Percentiles rank a stretch among this genome's conserved stretches.
Conservation (phyloP, 2,329 filamentous ascomycete genomes). For the Colletotrichum eleusines region DNA sequence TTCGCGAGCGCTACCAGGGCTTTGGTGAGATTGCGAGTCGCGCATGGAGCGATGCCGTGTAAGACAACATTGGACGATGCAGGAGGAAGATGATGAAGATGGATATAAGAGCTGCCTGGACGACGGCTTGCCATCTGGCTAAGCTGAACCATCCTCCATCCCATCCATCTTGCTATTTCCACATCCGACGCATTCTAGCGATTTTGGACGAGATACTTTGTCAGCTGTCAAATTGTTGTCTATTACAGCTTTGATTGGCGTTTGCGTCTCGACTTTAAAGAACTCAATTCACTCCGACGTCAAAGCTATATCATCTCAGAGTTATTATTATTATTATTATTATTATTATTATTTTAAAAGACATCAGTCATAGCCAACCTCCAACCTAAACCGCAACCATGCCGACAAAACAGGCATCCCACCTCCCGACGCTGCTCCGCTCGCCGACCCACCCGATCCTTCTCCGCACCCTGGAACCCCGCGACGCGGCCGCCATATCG, state of each 20-base stretch:
- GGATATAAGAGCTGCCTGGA: not conserved
- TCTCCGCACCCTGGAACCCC: slow-evolving; percentile 45
- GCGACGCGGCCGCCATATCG: slow-evolving; percentile 43
- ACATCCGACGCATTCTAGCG: not conserved
- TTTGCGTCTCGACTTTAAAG: not conserved
- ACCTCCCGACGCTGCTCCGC: slow-evolving; percentile 45
- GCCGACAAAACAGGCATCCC: slow-evolving; percentile 40
- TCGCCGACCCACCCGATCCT: slow-evolving; percentile 45
- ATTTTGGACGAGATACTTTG: not conserved
- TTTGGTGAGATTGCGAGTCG: not conserved
- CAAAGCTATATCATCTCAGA: not conserved
- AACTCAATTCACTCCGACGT: not conserved
- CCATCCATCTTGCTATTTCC: too few species aligned
- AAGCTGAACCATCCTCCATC: not conserved
- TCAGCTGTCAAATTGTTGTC: not conserved
- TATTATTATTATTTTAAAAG: too few species aligned
- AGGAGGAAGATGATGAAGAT: not conserved
- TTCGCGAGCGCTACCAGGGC: not conserved
- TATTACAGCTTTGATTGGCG: not conserved
- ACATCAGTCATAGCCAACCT: too few species aligned
- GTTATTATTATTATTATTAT: too few species aligned
- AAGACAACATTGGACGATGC: not conserved
- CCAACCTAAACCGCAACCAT: slow-evolving; percentile 5
- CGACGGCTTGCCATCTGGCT: not conserved
- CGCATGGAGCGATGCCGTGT: not conserved